These are phyloP conservation scores for Nicotiana sylvestris DNA, from an alignment of 257 asterid species.

Conservation along the genomic window DNA sequence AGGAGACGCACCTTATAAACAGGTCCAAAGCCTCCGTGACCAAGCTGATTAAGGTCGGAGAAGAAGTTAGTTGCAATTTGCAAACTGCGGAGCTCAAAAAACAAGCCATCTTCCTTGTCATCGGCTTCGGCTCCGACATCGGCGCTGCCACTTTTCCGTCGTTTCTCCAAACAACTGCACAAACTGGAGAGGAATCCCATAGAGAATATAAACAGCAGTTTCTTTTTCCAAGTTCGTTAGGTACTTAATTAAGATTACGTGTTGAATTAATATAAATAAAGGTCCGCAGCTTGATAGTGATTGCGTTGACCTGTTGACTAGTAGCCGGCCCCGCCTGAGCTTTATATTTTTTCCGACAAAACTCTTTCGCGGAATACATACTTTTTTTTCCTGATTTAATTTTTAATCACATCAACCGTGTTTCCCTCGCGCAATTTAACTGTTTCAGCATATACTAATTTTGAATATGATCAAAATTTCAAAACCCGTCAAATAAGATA, in stretches of 20 bases:
- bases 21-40: conserved; percentile 89
- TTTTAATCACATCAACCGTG: too few species aligned
- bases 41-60: conserved; percentile 69
- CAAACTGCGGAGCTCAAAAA: conserved; percentile 55
- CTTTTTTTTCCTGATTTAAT: too few species aligned
- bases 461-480: too few species aligned
- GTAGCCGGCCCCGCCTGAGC: not conserved
- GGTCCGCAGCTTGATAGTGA: not conserved
- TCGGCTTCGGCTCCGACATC: conserved; percentile 25
- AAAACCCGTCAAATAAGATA: too few species aligned
- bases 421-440: too few species aligned
- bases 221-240: not conserved
- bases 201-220: conserved; percentile 9
- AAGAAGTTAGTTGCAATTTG: conserved; percentile 79
- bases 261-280: not conserved
- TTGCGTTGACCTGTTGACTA: not conserved
- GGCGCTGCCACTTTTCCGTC: conserved; percentile 18
- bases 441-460: too few species aligned
- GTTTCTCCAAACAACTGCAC: conserved; percentile 41
- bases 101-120: conserved; percentile 35
- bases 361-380: too few species aligned
- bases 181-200: conserved; percentile 47
- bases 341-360: too few species aligned
- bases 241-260: not conserved
- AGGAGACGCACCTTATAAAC: conserved; percentile 50